These are phyloP conservation scores for Nannochloropsis gaditana DNA, from an alignment of 108 stramenopile genomes.

Conservation along the genomic window DNA sequence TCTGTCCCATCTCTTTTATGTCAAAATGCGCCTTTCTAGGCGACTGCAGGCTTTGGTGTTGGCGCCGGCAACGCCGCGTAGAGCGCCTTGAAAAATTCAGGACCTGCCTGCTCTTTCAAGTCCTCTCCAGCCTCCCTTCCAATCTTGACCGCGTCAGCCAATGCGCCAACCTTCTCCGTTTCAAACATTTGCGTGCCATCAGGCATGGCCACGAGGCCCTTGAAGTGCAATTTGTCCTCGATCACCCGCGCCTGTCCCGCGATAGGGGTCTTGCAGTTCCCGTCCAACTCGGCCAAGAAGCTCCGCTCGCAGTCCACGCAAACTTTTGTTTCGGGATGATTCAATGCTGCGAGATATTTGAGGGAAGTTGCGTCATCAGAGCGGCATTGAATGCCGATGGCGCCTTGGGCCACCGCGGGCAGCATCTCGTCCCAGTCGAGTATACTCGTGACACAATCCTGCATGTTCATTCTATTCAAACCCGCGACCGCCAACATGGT, in stretches of 20 bases:
- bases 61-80: background rate
- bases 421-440: slow-evolving; percentile 92
- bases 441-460: slow-evolving; percentile 75
- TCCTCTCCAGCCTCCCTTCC: slow-evolving; percentile 54
- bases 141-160: slow-evolving; percentile 51
- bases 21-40: background rate
- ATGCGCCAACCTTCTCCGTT: slow-evolving; percentile 43
- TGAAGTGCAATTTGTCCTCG: slow-evolving; percentile 50
- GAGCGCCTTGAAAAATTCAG: slow-evolving; percentile 37
- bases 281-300: slow-evolving; percentile 93
- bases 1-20: background rate
- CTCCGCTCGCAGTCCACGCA: slow-evolving; percentile 96
- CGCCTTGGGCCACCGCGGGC: slow-evolving; percentile 98
- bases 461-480: slow-evolving; percentile 95
- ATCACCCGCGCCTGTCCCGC: slow-evolving; percentile 63
- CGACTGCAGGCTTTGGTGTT: background rate
- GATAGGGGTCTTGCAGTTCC: slow-evolving; percentile 99
- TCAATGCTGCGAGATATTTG: slow-evolving; percentile 83
- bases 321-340: slow-evolving; percentile 72
- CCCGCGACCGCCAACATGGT: slow-evolving; percentile 97
- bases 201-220: slow-evolving; percentile 54
- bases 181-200: slow-evolving; percentile 48
- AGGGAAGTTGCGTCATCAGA: slow-evolving; percentile 77
- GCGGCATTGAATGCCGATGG: slow-evolving; percentile 98
- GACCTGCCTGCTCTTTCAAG: slow-evolving; percentile 47